Evolutionary conservation across 1,284 basidiomycete genomes (phyloP).

Genomic region (Somion occarium): DNA sequence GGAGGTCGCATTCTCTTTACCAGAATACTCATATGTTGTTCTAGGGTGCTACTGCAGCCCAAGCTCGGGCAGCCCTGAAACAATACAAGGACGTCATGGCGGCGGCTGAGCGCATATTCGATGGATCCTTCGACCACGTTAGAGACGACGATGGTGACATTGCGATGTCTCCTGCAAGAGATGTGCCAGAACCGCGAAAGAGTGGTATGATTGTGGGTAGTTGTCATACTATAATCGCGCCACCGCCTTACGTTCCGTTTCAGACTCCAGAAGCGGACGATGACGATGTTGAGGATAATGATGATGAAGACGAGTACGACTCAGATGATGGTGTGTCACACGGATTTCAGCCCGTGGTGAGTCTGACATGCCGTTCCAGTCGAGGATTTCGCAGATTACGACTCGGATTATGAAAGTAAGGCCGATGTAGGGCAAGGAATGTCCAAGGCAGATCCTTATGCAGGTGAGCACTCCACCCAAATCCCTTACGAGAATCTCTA

Average conservation of each 20-base stretch:
- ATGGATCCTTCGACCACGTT: slow-evolving; percentile 75
- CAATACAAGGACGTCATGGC: slow-evolving; percentile 83
- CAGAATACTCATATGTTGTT: not conserved
- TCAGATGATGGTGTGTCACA: slow-evolving; percentile 43
- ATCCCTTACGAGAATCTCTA: slow-evolving; percentile 5
- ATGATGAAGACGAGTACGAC: slow-evolving; percentile 26
- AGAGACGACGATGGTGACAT: slow-evolving; percentile 45
- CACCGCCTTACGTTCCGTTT: not conserved
- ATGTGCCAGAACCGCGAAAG: slow-evolving; percentile 12
- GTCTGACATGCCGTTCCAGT: slow-evolving; percentile 22
- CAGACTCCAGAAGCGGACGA: slow-evolving; percentile 46
- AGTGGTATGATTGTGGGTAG: slow-evolving; percentile 23
- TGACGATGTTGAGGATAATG: slow-evolving; percentile 46
- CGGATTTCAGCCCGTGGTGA: not conserved
- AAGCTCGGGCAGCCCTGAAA: slow-evolving; percentile 74
- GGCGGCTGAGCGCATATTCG: slow-evolving; percentile 82
- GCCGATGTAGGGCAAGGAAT: slow-evolving; percentile 31
- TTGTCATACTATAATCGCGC: slow-evolving; percentile 11
- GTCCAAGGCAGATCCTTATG: slow-evolving; percentile 76
- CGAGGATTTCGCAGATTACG: slow-evolving; percentile 69
- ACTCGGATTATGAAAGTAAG: slow-evolving; percentile 63
- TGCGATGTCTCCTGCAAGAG: slow-evolving; percentile 20
- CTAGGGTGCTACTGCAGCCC: slow-evolving; percentile 72
- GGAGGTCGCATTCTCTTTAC: not conserved
- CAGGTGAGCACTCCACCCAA: slow-evolving; percentile 42